Evolutionary conservation across 2,329 filamentous ascomycete species (phyloP), one percentile per base, ranked within the genome.

Genomic region (Gnomoniopsis sp.): DNA sequence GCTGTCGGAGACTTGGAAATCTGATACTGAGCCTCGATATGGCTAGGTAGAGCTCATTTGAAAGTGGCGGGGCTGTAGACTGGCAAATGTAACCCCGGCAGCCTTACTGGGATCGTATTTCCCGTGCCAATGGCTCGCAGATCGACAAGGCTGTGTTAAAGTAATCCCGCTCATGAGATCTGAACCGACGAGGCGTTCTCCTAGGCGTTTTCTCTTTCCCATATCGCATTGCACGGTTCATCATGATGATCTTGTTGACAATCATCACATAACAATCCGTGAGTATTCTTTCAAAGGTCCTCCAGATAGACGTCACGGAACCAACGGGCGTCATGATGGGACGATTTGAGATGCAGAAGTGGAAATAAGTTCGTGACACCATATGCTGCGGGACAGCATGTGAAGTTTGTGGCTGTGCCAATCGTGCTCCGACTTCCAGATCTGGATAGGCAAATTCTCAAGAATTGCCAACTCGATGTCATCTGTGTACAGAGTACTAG

Each of bases 141-240:
- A 49, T 38, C 33, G 19, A 55, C 43, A 41, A 55, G 57, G 57
- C 51, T 47, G 51, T 48, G 54, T 52, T 38, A 55, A 54, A 49
- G 58, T 47, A 53, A 57, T 52, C 50, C 44, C 53, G 49, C 54
- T 47, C 30, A 30, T 23, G 36, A 43, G 19, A 33, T n/a, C 33
- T 43, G n/a, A 55, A 48, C n/a, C 47, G 51, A 44, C 34, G 55
- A 58, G 59, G 59, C 59, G 58, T 61, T 55, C 48, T 53, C 36
- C 55, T 51, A 53, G 59, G 59, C 59, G 47, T 30, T 55, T 41
- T 52, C 47, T n/a, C 23, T n/a, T 3, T 43, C 3, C 6, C 30
- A 34, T 7, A 21, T 23, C 19, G 15, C 30, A 12, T 7, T 12
- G 11, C 3, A 6, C 12, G 12, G n/a, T 15, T 15, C n/a, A 12